Evolutionary conservation across 2,329 filamentous ascomycete species (phyloP), one percentile per base, ranked within the genome.

Genomic region (Pseudonectria buxi): DNA sequence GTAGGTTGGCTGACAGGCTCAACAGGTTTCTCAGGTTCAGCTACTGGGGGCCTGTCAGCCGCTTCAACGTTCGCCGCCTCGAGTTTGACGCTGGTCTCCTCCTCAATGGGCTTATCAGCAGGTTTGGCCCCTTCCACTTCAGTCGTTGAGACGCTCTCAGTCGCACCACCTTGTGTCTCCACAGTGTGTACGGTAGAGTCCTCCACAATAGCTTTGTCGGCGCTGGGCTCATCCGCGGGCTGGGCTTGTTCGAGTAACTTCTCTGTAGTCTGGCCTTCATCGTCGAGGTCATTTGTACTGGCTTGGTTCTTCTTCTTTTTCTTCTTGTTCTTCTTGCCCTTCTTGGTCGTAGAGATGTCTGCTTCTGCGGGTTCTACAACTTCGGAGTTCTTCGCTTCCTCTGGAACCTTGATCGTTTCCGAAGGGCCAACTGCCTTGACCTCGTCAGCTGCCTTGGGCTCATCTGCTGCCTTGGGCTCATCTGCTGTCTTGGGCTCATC

Each of bases 261-360:
- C 5, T 22, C 18, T 9, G 18, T 9, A 22, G 18, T 22, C 9
- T 22, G 18, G 5, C 5, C 18, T 6, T 22, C 18, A 9, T 10
- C 37, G 13, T 43, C 40, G 18, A 22, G 18, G 5, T 46, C 35
- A 4, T 6, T 18, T 24, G 16, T 4, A 6, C 14, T 31, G n/a
- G 14, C 29, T 14, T 31, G 29, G 5, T 18, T 15, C 15, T 31
- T 31, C 7, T 31, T 31, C 29, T 31, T 31, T 6, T 31, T 18
- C 16, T 31, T 22, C 18, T 22, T 22, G 18, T 22, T 22, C 18
- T 22, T 22, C 18, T 22, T 22, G 10, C 10, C 25, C 15, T 22
- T 26, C 16, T 35, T 13, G 4, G 36, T 25, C 18, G 27, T 28
- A 18, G 24, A 18, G 31, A 34, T 24, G 10, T 14, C 12, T 15